phyloP scores from a whole-genome alignment of 441 rosid species.

The Rhodomyrtus psidioides region DNA sequence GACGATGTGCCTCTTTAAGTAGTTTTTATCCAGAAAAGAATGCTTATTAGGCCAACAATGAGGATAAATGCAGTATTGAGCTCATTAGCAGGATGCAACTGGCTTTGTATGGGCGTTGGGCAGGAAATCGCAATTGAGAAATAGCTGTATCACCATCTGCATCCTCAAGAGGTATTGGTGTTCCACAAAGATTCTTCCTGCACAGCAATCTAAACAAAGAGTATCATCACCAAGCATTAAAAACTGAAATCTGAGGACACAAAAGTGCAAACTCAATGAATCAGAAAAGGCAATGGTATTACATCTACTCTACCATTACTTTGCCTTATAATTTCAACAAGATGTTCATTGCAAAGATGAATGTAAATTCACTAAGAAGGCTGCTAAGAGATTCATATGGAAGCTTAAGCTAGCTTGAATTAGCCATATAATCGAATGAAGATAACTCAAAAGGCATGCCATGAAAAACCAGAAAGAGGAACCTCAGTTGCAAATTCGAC shows the following conservation, averaged over 20 bases:
- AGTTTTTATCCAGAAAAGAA: neutral
- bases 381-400: neutral
- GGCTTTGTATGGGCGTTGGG: slow-evolving; percentile 45
- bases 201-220: neutral
- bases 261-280: neutral
- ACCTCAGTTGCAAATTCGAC: neutral
- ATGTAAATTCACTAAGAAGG: neutral
- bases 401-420: neutral
- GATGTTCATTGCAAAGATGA: neutral
- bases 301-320: neutral
- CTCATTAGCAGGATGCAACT: slow-evolving; percentile 42
- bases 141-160: slow-evolving; percentile 59
- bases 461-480: neutral
- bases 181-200: slow-evolving; percentile 34
- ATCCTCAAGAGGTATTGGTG: slow-evolving; percentile 22
- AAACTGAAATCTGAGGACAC: neutral
- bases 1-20: neutral
- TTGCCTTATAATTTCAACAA: neutral
- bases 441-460: neutral
- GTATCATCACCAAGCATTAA: neutral
- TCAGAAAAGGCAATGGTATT: neutral
- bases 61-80: neutral
- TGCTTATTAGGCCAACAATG: neutral
- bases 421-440: neutral
- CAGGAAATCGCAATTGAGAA: slow-evolving; percentile 40